Base-by-base conservation (phyloP, 2,329 filamentous ascomycete species). In the Ceratocystis variospora region DNA sequence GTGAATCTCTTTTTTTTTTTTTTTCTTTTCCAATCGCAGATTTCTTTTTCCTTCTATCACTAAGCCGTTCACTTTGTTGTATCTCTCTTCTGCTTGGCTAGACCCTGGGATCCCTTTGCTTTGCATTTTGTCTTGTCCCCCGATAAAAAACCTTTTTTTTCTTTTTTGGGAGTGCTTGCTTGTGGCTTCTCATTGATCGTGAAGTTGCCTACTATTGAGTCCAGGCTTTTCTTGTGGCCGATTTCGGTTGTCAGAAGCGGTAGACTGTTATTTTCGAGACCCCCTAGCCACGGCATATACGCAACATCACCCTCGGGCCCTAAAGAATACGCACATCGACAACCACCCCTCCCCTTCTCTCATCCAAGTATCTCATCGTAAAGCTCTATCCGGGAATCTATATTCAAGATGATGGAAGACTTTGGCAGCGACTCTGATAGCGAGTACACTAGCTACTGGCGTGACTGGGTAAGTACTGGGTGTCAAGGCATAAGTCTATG, bases 361-460 rank as follows among this genome's bases (percentile, higher is more conserved):
- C 22, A 3, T 15, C 5, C 8, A 28, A 59, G 55, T 10, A 33
- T 59, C 22, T 22, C 55, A 37, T 59, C 8, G 31, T 31, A 37
- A 37, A 41, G 37, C 5, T 19, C 28, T 37, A n/a, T n/a, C 22
- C n/a, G 28, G 31, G 25, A 15, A 19, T 8, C 5, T 17, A 59
- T 17, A n/a, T 33, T 15, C 25, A 59, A 59, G 28, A 79, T 75
- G 72, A 97, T 97, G 94, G 94, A 97, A 75, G 93, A 97, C 78
- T 97, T 94, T 77, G 92, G 90, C 71, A 96, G 91, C 74, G 94
- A 99, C 77, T 96, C 92, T 12, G 94, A 99, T 75, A 96, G 92
- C 77, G 94, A 99, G 79, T 99, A 97, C 76, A 96, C 94, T 62
- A 97, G 91, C 78, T 99, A 97, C 77, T 99, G 94, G 94, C 83